Percentiles rank a stretch among this genome's conserved stretches.
Evolutionary conservation across 2,329 filamentous ascomycete genomes (phyloP).

Genomic region (Aspergillus sp.): DNA sequence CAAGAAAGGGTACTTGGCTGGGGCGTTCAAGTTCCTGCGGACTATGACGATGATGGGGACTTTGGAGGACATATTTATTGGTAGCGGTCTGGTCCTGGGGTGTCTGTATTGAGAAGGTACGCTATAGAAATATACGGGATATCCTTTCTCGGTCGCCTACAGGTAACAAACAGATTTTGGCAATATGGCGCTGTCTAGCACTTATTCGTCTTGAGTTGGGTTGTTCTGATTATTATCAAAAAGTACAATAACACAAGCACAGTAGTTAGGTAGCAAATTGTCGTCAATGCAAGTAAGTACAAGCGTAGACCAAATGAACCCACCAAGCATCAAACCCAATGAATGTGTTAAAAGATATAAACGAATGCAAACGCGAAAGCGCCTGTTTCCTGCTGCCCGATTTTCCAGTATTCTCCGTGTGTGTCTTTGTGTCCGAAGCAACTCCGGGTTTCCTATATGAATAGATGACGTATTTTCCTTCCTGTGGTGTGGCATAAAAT

Average conservation of each 20-base stretch:
- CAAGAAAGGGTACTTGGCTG: too few species aligned
- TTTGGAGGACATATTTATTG: neutral
- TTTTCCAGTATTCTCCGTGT: neutral
- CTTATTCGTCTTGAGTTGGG: neutral
- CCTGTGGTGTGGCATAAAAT: neutral
- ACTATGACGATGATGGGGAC: too few species aligned
- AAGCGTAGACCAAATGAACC: neutral
- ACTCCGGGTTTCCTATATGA: neutral
- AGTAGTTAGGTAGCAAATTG: neutral
- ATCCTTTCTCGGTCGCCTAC: too few species aligned
- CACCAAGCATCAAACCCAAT: neutral
- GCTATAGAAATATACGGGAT: too few species aligned
- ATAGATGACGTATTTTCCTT: neutral
- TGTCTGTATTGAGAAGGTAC: too few species aligned
- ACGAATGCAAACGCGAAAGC: slow-evolving; percentile 1
- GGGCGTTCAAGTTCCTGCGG: too few species aligned
- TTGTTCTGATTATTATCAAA: neutral
- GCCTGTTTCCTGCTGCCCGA: slow-evolving; percentile 1
- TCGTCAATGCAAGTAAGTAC: neutral
- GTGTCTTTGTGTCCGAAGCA: neutral
- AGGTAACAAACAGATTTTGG: too few species aligned
- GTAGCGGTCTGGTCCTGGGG: neutral
- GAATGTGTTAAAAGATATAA: neutral
- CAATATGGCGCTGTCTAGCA: too few species aligned
- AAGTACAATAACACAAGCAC: neutral